Percentiles rank a stretch among this genome's conserved stretches.
These are phyloP conservation scores for Cenchrus purpureus DNA, from an alignment of 176 grass and related monocot genomes.

Conservation along the genomic window DNA sequence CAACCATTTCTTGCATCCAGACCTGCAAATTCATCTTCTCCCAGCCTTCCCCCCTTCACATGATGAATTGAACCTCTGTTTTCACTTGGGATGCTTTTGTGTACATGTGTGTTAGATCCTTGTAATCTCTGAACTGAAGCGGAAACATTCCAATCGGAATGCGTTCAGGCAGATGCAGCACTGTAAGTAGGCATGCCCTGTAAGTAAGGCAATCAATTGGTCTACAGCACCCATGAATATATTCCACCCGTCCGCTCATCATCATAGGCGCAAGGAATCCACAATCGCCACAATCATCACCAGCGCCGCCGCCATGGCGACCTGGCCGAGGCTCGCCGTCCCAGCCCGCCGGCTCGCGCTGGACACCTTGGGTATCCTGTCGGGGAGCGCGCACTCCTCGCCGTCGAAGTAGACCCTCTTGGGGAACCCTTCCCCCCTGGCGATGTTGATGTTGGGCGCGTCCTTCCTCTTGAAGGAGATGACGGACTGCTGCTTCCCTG, in stretches of 20 bases:
- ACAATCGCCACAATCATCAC: not conserved
- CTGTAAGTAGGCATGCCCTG: not conserved
- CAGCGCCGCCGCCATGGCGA: slow-evolving; percentile 32
- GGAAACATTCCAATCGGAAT: not conserved
- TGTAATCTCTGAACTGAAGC: slow-evolving; percentile 2
- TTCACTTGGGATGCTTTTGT: not conserved
- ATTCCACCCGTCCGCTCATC: not conserved
- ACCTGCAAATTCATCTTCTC: not conserved
- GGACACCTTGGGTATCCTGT: slow-evolving; percentile 47
- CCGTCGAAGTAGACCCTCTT: slow-evolving; percentile 81
- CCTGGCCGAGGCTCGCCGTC: slow-evolving; percentile 2
- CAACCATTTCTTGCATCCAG: slow-evolving; percentile 2
- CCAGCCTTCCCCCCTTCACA: not conserved
- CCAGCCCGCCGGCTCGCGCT: slow-evolving; percentile 19
- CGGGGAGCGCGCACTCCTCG: slow-evolving; percentile 82
- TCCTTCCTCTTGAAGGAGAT: slow-evolving; percentile 74
- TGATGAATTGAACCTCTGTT: too few relatives aligned
- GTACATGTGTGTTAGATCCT: not conserved
- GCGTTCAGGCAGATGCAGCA: not conserved
- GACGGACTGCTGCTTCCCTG: slow-evolving; percentile 87
- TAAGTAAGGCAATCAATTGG: not conserved
- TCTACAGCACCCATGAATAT: not conserved
- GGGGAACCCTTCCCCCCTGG: slow-evolving; percentile 70
- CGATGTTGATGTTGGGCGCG: slow-evolving; percentile 56
- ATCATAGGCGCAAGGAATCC: slow-evolving; percentile 42